phyloP scores from a whole-genome alignment of 192 early-diverging fungal species.

The Backusella luteola region DNA sequence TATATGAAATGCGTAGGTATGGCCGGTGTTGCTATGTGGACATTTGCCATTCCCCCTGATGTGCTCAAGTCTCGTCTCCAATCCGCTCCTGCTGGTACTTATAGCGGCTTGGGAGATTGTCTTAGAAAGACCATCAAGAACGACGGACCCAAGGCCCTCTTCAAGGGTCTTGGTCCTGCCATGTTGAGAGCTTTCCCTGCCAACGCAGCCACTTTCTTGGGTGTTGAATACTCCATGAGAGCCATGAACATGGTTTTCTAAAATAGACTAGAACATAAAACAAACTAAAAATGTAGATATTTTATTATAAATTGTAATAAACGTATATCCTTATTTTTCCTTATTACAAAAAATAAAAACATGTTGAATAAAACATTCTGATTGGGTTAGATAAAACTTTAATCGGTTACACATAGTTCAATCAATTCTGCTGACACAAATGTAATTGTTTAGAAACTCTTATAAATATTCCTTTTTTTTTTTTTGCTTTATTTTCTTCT shows the following conservation, averaged over 20 bases:
- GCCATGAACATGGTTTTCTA: constrained; percentile 47
- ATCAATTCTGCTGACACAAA: constrained; percentile 1
- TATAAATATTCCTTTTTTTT: constrained; percentile 4
- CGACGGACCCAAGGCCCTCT: constrained; percentile 78
- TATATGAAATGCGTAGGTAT: constrained; percentile 47
- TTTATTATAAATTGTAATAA: constrained; percentile 7
- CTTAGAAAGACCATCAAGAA: constrained; percentile 57
- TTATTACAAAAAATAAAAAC: neutral
- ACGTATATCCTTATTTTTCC: neutral
- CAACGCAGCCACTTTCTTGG: constrained; percentile 70
- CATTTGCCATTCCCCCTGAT: constrained; percentile 88
- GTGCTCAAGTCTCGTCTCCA: constrained; percentile 88
- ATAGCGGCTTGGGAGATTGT: constrained; percentile 67
- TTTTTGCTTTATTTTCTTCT: neutral
- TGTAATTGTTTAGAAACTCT: constrained; percentile 1
- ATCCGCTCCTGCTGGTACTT: constrained; percentile 81
- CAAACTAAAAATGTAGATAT: neutral
- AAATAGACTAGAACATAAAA: neutral
- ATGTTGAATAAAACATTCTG: neutral
- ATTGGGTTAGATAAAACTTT: neutral
- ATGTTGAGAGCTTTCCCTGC: constrained; percentile 87
- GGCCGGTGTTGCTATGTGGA: constrained; percentile 98
- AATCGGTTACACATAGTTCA: neutral
- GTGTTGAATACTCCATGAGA: constrained; percentile 55
- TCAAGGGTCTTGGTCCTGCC: constrained; percentile 85